Percentiles rank a stretch among this genome's conserved stretches.
Evolutionary conservation across 2,329 filamentous ascomycete genomes (phyloP).

Genomic region (Aspergillus phoenicis): DNA sequence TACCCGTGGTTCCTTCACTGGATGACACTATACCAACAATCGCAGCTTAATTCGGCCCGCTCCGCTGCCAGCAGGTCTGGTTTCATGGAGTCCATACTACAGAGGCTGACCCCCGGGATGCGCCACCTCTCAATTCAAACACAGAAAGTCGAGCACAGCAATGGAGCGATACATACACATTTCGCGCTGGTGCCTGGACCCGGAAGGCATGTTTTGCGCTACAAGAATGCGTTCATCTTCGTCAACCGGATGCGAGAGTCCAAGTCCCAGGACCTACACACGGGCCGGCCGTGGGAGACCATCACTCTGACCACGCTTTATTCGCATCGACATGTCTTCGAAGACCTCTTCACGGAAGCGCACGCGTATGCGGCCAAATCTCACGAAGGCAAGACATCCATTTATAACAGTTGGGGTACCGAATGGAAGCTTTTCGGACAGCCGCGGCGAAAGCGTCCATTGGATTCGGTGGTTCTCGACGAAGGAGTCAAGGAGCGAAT

Average conservation of each 20-base stretch:
- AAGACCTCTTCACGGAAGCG: constrained; percentile 85
- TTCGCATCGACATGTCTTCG: constrained; percentile 83
- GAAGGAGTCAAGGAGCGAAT: constrained; percentile 80
- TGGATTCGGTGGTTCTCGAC: constrained; percentile 85
- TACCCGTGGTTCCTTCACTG: constrained; percentile 94
- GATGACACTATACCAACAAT: constrained; percentile 80
- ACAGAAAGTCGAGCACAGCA: constrained; percentile 62
- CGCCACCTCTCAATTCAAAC: constrained; percentile 68
- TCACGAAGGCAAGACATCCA: constrained; percentile 88
- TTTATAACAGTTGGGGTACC: constrained; percentile 82
- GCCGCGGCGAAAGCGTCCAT: constrained; percentile 79
- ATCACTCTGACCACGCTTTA: constrained; percentile 91
- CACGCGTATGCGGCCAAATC: constrained; percentile 76
- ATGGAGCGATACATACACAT: constrained; percentile 72
- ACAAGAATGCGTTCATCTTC: constrained; percentile 81
- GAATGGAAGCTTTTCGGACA: constrained; percentile 85
- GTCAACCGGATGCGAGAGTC: constrained; percentile 84
- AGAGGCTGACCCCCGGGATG: constrained; percentile 61
- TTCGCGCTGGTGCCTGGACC: constrained; percentile 91
- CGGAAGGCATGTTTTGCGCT: constrained; percentile 83
- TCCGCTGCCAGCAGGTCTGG: constrained; percentile 43
- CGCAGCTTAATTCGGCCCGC: constrained; percentile 60
- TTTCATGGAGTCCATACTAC: constrained; percentile 57
- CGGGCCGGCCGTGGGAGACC: constrained; percentile 90
- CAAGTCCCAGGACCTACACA: constrained; percentile 75